Evolutionary conservation across 345 rosid genomes (phyloP).

Genomic region (Cardamine chenopodiifolia): DNA sequence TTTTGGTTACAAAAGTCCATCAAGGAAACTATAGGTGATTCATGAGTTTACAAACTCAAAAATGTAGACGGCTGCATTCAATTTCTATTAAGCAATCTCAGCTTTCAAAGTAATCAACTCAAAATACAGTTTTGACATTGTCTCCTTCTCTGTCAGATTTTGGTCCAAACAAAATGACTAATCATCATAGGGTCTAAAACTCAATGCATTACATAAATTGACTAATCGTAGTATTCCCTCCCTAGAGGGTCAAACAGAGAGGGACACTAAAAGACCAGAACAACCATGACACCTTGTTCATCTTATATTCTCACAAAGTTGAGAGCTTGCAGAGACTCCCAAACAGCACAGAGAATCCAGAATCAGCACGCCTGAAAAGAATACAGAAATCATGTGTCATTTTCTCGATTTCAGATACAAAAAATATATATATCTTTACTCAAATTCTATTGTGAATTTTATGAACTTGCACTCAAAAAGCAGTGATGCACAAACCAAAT

Average conservation of each 20-base stretch:
- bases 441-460: neutral
- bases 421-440: neutral
- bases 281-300: conserved; percentile 13
- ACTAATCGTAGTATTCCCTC: neutral
- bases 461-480: neutral
- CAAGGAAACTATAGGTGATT: neutral
- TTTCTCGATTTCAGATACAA: neutral
- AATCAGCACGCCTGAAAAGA: conserved; percentile 23
- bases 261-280: neutral
- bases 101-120: neutral
- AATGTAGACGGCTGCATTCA: neutral
- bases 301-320: neutral
- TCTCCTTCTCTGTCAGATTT: conserved; percentile 10
- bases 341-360: neutral
- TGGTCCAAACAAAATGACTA: neutral
- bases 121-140: neutral
- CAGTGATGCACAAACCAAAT: neutral
- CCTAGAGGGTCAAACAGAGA: conserved; percentile 1
- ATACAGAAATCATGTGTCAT: neutral
- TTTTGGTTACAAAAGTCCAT: neutral
- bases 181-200: neutral
- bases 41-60: neutral
- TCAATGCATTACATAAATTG: neutral
- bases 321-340: conserved; percentile 4
- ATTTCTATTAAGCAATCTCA: neutral